Evolutionary conservation across 2,329 filamentous ascomycete species (phyloP), one percentile per base, ranked within the genome.

Genomic region (Paraphaeosphaeria sporulosa): DNA sequence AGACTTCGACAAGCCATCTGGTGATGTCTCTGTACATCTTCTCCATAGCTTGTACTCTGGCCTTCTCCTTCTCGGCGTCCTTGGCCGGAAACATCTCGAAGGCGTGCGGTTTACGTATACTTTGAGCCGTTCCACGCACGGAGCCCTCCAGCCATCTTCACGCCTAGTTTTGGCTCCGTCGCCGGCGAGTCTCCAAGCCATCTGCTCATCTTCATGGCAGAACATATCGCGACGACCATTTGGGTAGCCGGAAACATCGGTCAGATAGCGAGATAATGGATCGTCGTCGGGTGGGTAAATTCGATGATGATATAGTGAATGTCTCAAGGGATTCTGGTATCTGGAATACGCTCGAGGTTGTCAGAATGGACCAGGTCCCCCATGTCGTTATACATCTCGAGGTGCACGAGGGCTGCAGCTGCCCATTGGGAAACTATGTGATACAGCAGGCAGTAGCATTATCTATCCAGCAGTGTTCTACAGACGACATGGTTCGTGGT

Each of bases 71-170:
- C 21, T 27, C 23, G 13, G 13, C 34, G 13, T 40, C 21, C 15
- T 52, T 40, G 34, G 27, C n/a, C 2, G 49, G 34, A 23, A 52
- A 52, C 7, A 40, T 21, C 7, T 52, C 30, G n/a, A 52, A 52
- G 21, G 49, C 49, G 27, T 52, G 49, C n/a, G 21, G 34, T n/a
- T 42, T 34, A 3, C 49, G 21, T 25, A 27, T 8, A 42, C 10
- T 21, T 52, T 52, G 21, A 25, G 40, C 49, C 49, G 27, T 17
- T 52, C n/a, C 4, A 52, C 49, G 27, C 49, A 21, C 1, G 13
- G 19, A 10, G 34, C 34, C 21, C 13, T 19, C 49, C 34, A 52
- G 4, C 21, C 34, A 27, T 27, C 34, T 27, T 27, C 34, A 38
- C 4, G 15, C 13, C 19, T 21, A 1, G 3, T n/a, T 13, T 52